Base-by-base conservation (phyloP, 1,284 basidiomycete genomes). In the Leccinum fallax region DNA sequence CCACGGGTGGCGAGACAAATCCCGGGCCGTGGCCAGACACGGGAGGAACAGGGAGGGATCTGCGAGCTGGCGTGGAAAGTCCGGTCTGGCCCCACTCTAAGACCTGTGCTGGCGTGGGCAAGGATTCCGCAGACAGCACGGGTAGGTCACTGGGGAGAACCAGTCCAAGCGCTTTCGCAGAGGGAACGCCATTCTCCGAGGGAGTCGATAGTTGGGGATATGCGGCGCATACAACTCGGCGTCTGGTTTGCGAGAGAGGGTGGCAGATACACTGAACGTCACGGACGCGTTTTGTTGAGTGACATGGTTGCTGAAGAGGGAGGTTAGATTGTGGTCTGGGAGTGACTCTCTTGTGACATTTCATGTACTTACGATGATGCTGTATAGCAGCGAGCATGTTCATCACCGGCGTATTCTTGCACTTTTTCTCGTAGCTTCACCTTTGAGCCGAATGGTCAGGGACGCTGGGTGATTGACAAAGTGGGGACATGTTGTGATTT, bases 351-450 rank as follows among this genome's bases (percentile, higher is more conserved):
- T 92, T 26, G 24, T 26, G 24, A 26, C 62, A 92, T 86, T 68
- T 92, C 90, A 10, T 89, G 88, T n/a, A n/a, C n/a, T n/a, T 26
- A 26, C 24, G 24, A 26, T 26, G 24, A 24, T 26, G 24, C 24
- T 26, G 85, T 1, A 92, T 77, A 67, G 71, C 92, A 93, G 19
- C 88, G 85, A 51, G 85, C 82, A 71, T 92, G 90, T 67, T 92
- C 90, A 26, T 91, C 90, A 13, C 78, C 78, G 6, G 82, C 85
- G 66, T 92, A 76, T 85, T 89, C 80, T 90, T 92, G 26, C 84
- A 82, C 69, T 89, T 93, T 79, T 89, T 90, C 78, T 93, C 90
- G 60, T 90, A 92, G 73, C 63, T 69, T 85, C 85, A 62, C 89
- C 88, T 90, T 67, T 51, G 7, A 46, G 36, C 0, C 26, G 30